Conservation (phyloP, 2,329 filamentous ascomycete genomes). For the Akanthomyces dipterigenus region DNA sequence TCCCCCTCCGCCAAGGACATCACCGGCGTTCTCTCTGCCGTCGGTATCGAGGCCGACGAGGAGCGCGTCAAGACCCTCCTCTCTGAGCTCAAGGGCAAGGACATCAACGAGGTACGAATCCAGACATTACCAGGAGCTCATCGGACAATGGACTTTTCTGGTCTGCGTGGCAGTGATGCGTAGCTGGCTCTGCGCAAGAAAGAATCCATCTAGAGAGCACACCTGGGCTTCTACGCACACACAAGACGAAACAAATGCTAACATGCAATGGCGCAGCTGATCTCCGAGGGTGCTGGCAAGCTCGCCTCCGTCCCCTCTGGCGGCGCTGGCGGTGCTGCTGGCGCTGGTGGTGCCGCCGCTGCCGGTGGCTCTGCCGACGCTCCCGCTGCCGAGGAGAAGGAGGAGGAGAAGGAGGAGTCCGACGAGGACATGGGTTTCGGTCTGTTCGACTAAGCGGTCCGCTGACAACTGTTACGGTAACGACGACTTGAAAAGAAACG, state of each 20-base stretch:
- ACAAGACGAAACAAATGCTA: constrained; percentile 11
- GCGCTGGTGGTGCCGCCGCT: constrained; percentile 60
- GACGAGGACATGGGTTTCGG: constrained; percentile 73
- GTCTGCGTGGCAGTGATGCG: neutral
- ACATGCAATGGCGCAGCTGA: constrained; percentile 56
- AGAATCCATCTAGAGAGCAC: neutral
- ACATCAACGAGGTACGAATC: constrained; percentile 76
- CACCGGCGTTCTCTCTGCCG: constrained; percentile 82
- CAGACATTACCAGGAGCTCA: neutral
- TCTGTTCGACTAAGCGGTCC: constrained; percentile 62
- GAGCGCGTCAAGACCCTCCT: constrained; percentile 84
- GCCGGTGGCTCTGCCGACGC: constrained; percentile 57
- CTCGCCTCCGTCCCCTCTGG: constrained; percentile 96
- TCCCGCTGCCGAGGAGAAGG: constrained; percentile 44
- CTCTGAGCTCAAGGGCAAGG: constrained; percentile 85
- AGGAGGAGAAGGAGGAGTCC: constrained; percentile 59
- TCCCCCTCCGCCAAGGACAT: constrained; percentile 79
- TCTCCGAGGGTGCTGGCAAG: constrained; percentile 82
- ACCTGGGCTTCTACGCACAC: neutral
- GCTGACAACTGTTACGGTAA: constrained; percentile 22
- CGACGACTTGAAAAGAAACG: constrained; percentile 22
- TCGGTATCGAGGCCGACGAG: constrained; percentile 86
- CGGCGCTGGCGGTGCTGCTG: constrained; percentile 67
- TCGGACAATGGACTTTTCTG: neutral
- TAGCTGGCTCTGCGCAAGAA: neutral